Evolutionary conservation across 208 protist species (phyloP), one percentile per base, ranked within the genome.

Genomic region (Strigomonas culicis): DNA sequence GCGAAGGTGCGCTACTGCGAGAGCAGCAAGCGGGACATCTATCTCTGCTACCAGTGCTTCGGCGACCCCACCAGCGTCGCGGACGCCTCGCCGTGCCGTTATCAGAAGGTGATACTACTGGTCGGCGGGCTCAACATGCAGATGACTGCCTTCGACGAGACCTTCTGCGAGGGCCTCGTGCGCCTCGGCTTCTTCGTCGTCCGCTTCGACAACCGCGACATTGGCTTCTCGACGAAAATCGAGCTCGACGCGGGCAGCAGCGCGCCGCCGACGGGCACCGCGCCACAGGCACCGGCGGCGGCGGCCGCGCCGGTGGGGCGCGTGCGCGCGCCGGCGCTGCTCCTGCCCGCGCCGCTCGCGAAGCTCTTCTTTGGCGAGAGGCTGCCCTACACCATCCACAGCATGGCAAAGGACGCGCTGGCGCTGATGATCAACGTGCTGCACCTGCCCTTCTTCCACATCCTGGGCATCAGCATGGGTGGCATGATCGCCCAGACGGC

Each of bases 101-200:
- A 55, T 13, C 7, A 27, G n/a, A 66, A 69, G 2, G 74, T 77
- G 0, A 61, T 93, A 28, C 70, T 93, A 19, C 74, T 93, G 11
- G 81, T 93, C 17, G 71, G 80, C 41, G 86, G 83, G 25, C 79
- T 93, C 19, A 93, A 93, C 70, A 90, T 90, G 83, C 86, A 93
- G 60, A 63, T 86, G 39, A 72, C 70, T 59, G 83, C 83, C 15
- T 93, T 82, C 75, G 86, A 93, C 62, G 86, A 93, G 65, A 32
- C 46, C 8, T 93, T 93, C 63, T 93, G 86, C 62, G 83, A 90
- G 63, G 58, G 72, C 17, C 63, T 93, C 4, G 86, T 87, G 32
- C 67, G 56, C 0, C 60, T 66, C 56, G 80, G 80, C 63, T 93
- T 93, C 58, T 88, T 72, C 43, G 86, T 93, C 4, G 61, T 93